These are phyloP conservation scores for Exophiala spinifera DNA, from an alignment of 2,329 filamentous ascomycete genomes.

Conservation along the genomic window DNA sequence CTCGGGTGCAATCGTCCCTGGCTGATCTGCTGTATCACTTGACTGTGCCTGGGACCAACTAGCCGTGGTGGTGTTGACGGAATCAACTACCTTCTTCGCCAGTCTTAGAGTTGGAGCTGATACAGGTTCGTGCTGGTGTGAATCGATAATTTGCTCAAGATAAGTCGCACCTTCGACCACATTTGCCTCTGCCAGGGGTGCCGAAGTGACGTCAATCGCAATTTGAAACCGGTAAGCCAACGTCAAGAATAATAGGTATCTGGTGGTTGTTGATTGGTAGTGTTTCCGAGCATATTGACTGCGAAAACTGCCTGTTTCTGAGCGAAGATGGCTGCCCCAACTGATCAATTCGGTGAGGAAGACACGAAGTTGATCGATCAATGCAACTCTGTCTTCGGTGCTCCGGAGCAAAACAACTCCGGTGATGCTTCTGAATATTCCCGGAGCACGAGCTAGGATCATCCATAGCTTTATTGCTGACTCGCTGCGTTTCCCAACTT, in stretches of 20 bases:
- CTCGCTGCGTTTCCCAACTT: slow-evolving; percentile 9
- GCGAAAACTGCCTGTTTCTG: slow-evolving; percentile 3
- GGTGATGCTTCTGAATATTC: slow-evolving; percentile 11
- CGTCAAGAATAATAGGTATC: slow-evolving; percentile 11
- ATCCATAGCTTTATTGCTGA: slow-evolving; percentile 12
- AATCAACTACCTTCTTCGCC: slow-evolving; percentile 4
- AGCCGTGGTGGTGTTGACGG: slow-evolving; percentile 4
- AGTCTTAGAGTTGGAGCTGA: slow-evolving; percentile 2
- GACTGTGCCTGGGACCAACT: slow-evolving; percentile 4
- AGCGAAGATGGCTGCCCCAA: slow-evolving; percentile 6
- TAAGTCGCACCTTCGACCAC: slow-evolving; percentile 1
- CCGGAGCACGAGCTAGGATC: slow-evolving; percentile 5
- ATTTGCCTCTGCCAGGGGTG: background rate
- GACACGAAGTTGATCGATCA: background rate
- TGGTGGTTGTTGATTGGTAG: background rate
- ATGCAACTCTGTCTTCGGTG: background rate
- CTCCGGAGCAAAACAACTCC: slow-evolving; percentile 2
- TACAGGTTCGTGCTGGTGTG: slow-evolving; percentile 2
- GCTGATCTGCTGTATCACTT: background rate
- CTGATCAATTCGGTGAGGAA: slow-evolving; percentile 3
- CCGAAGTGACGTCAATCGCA: slow-evolving; percentile 5
- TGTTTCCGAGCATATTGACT: background rate
- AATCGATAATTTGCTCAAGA: slow-evolving; percentile 2
- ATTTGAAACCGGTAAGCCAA: slow-evolving; percentile 10
- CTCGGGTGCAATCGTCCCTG: background rate